phyloP scores from a whole-genome alignment of 139 green algal species.

The Auxenochlorella pyrenoidosa region DNA sequence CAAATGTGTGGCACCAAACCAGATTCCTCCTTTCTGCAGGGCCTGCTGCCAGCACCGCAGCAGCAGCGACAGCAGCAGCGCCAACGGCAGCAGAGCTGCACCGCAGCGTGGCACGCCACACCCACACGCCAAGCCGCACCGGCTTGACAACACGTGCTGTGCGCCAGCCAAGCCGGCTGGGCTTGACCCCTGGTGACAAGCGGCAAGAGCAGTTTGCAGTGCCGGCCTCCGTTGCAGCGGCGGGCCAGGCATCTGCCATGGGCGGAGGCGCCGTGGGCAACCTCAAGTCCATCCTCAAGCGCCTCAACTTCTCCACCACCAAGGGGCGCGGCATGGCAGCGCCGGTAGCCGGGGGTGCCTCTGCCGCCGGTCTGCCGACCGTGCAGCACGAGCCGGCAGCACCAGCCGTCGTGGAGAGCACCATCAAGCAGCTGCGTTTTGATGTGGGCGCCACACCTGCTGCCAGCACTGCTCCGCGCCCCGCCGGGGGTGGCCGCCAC shows the following conservation, averaged over 20 bases:
- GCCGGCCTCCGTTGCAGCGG: neutral
- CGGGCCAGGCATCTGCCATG: neutral
- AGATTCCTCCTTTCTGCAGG: neutral
- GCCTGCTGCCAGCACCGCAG: neutral
- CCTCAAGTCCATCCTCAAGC: conserved; percentile 33
- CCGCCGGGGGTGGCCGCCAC: neutral
- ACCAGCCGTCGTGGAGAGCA: neutral
- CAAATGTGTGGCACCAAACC: too few relatives aligned
- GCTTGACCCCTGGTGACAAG: conserved; percentile 12
- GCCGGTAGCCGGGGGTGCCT: neutral
- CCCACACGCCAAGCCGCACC: conserved; percentile 35
- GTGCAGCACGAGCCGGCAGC: neutral
- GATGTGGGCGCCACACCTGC: conserved; percentile 22
- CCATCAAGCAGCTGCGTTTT: conserved; percentile 45
- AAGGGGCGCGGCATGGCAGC: neutral
- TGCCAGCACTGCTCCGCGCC: neutral
- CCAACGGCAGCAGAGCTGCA: neutral
- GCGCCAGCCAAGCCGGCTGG: conserved; percentile 30
- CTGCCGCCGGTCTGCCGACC: neutral
- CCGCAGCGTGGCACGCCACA: neutral
- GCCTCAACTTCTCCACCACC: conserved; percentile 28
- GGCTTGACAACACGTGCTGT: conserved; percentile 26
- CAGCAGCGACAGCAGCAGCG: neutral
- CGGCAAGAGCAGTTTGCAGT: conserved; percentile 17
- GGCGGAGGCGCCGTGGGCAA: neutral